A percentile compares a stretch with the other conserved stretches of the same genome.
Evolutionary conservation across 495 filamentous ascomycete genomes (phyloP).

Genomic region (Penicillium manginii): DNA sequence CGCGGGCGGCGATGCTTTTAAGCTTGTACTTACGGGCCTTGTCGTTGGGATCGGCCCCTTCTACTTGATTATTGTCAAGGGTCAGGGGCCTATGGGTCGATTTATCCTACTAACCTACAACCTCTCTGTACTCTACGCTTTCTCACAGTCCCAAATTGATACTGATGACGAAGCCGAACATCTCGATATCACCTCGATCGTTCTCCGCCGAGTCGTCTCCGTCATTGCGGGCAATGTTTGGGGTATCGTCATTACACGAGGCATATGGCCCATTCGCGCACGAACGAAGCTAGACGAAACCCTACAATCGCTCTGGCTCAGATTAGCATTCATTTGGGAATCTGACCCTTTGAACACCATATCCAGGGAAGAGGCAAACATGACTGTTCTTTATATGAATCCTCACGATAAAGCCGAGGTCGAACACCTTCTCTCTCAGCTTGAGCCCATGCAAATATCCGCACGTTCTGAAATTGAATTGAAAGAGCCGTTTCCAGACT

Average conservation of each 20-base stretch:
- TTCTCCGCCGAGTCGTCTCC: conserved; percentile 84
- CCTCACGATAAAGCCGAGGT: conserved; percentile 78
- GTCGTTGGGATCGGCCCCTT: conserved; percentile 79
- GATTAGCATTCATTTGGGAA: conserved; percentile 93
- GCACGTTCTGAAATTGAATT: conserved; percentile 84
- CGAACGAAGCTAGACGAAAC: conserved; percentile 83
- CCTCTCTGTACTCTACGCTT: conserved; percentile 90
- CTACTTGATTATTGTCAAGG: conserved; percentile 82
- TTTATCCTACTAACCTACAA: conserved; percentile 97
- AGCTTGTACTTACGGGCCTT: conserved; percentile 78
- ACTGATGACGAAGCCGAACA: conserved; percentile 82
- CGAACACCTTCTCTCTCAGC: conserved; percentile 60
- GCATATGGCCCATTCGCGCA: conserved; percentile 93
- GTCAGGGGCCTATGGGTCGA: conserved; percentile 86
- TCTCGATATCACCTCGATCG: conserved; percentile 85
- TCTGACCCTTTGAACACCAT: conserved; percentile 85
- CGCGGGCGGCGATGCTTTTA: conserved; percentile 69
- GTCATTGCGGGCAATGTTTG: conserved; percentile 87
- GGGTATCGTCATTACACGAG: conserved; percentile 88
- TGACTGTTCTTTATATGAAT: conserved; percentile 69
- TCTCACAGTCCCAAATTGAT: conserved; percentile 78
- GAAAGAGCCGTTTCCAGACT: conserved; percentile 77
- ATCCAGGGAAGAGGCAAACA: conserved; percentile 46
- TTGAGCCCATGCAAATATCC: conserved; percentile 73
- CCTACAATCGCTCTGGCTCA: conserved; percentile 81